phyloP scores from a whole-genome alignment of 164 flowering plant genomes.

The Chloranthus sessilifolius region DNA sequence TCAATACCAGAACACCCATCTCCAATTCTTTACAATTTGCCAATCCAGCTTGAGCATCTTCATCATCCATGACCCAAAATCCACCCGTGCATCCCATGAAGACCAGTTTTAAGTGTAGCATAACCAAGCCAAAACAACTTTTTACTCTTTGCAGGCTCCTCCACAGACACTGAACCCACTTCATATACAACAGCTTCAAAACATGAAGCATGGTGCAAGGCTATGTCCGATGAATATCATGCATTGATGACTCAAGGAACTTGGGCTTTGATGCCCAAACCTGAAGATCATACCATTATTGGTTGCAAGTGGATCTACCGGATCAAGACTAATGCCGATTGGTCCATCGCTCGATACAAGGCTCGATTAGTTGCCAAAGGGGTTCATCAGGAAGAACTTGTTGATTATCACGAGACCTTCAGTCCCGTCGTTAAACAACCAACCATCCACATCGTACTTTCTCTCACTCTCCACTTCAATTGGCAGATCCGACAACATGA shows the following conservation, averaged over 20 bases:
- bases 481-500: background rate
- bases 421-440: background rate
- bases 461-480: background rate
- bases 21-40: background rate
- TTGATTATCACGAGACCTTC: constrained; percentile 1
- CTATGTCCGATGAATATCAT: background rate
- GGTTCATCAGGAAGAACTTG: background rate
- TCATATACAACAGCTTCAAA: background rate
- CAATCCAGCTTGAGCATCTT: background rate
- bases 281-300: background rate
- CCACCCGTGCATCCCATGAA: background rate
- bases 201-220: background rate
- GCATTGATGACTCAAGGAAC: background rate
- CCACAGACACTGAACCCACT: background rate
- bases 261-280: background rate
- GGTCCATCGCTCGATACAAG: background rate
- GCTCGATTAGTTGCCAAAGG: background rate
- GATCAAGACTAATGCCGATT: background rate
- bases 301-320: constrained; percentile 4
- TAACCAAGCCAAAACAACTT: background rate
- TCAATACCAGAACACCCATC: background rate
- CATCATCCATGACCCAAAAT: too few relatives aligned
- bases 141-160: background rate
- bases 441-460: background rate
- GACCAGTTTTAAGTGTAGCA: background rate